Conservation (phyloP, 169 alveolate species). For the Plasmodium chabaudi region DNA sequence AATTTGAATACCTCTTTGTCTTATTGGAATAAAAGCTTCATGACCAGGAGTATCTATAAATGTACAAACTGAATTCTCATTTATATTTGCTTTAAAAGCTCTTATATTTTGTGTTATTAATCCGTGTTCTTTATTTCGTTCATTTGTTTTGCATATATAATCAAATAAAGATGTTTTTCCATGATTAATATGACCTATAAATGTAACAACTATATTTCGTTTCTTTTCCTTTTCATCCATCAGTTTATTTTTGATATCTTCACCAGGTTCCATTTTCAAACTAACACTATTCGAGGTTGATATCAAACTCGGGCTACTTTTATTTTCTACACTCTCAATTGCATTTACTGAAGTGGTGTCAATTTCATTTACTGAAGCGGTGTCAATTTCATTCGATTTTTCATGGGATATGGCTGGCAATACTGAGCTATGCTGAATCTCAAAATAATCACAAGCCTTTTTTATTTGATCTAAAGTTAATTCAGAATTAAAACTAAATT, state of each 20-base stretch:
- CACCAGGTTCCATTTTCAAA: background rate
- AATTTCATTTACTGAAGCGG: background rate
- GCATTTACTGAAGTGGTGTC: too few species aligned
- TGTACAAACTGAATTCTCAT: constrained; percentile 84
- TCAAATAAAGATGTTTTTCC: constrained; percentile 97
- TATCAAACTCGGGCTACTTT: too few species aligned
- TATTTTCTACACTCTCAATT: too few species aligned
- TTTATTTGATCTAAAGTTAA: constrained; percentile 36
- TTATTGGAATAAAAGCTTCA: constrained; percentile 93
- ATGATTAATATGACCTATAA: constrained; percentile 98
- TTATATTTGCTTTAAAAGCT: constrained; percentile 90
- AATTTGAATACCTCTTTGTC: constrained; percentile 94
- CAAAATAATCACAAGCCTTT: constrained; percentile 35
- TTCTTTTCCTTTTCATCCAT: constrained; percentile 5
- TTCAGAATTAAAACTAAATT: constrained; percentile 6
- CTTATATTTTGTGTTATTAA: constrained; percentile 95
- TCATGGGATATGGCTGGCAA: background rate
- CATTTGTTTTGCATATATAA: constrained; percentile 80
- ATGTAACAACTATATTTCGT: constrained; percentile 94
- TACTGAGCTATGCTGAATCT: constrained; percentile 1
- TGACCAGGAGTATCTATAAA: constrained; percentile 98
- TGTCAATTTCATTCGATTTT: background rate
- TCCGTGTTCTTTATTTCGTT: constrained; percentile 89
- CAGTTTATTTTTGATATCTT: background rate
- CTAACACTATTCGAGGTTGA: too few species aligned